Evolutionary conservation across 306 rosid species (phyloP), one percentile per base, ranked within the genome.

Genomic region (Acmispon strigosus): DNA sequence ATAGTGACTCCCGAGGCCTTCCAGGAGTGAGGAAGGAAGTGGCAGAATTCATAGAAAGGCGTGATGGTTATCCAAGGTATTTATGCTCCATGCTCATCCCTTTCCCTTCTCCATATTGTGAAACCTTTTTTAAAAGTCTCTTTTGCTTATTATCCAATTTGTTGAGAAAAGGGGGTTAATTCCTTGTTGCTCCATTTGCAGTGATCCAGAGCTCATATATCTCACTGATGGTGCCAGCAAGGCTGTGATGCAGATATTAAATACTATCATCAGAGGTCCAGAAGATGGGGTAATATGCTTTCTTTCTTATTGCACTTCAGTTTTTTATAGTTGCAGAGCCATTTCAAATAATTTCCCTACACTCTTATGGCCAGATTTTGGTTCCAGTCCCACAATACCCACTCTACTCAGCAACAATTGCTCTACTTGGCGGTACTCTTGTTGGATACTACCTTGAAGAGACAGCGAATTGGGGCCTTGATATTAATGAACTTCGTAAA

Each of bases 301-400:
- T 43, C 12, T 56, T 63, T 62, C 53, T 42, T 57, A 9, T 20
- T 9, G 34, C 8, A 14, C 19, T 71, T 51, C 60, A 50, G 41
- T 57, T 79, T 27, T 34, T 1, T 50, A n/a, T 49, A 49, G 42
- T 75, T 51, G 59, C 13, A 24, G 43, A 68, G 45, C 67, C 66
- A 37, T 55, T 57, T 76, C 16, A 63, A 76, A 67, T 72, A 17
- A 72, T 24, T 48, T 18, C 52, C 47, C 27, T 29, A 73, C 67
- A 72, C 70, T 68, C 58, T 66, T 75, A 36, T 70, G 76, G 48
- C 62, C 79, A 95, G 99, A 44, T 95, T 86, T 84, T 95, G 97
- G 99, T 95, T 81, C 99, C 99, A 42, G 99, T 95, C 47, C 99
- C 99, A 42, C 99, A 95, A 53, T 95, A 95, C 86, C 99, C 99